A percentile compares a stretch with the other conserved stretches of the same genome.
These are phyloP conservation scores for Podila minutissima DNA, from an alignment of 192 early-diverging fungal genomes.

Conservation along the genomic window DNA sequence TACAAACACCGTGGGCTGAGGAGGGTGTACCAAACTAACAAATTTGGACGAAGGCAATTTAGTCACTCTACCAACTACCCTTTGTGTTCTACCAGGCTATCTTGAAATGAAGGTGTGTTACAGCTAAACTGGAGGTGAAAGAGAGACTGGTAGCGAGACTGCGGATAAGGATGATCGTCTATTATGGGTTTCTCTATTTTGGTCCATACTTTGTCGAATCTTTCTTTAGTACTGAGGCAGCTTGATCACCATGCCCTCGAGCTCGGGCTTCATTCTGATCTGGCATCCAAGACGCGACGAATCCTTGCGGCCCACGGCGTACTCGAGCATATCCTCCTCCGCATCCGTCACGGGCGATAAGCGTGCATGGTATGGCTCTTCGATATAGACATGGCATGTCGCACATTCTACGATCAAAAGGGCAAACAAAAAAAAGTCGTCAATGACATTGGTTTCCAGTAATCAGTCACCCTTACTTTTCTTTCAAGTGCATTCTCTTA, in stretches of 20 bases:
- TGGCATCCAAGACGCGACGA: constrained; percentile 49
- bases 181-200: neutral
- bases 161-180: too few relatives aligned
- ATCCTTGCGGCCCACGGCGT: constrained; percentile 54
- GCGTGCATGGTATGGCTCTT: constrained; percentile 44
- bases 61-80: too few relatives aligned
- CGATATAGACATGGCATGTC: constrained; percentile 69
- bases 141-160: too few relatives aligned
- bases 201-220: neutral
- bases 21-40: too few relatives aligned
- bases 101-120: too few relatives aligned
- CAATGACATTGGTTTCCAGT: too few relatives aligned
- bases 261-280: constrained; percentile 44
- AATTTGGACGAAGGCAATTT: too few relatives aligned
- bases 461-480: too few relatives aligned
- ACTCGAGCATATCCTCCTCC: constrained; percentile 72
- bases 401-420: constrained; percentile 58
- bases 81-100: too few relatives aligned
- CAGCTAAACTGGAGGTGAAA: too few relatives aligned
- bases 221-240: constrained; percentile 35
- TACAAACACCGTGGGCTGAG: too few relatives aligned
- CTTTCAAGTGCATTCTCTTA: constrained; percentile 5
- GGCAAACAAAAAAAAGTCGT: neutral
- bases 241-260: constrained; percentile 50
- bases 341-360: constrained; percentile 57